A percentile compares a stretch with the other conserved stretches of the same genome.
These are phyloP conservation scores for Tulasnella sp. DNA, from an alignment of 768 basidiomycete genomes.

Conservation along the genomic window DNA sequence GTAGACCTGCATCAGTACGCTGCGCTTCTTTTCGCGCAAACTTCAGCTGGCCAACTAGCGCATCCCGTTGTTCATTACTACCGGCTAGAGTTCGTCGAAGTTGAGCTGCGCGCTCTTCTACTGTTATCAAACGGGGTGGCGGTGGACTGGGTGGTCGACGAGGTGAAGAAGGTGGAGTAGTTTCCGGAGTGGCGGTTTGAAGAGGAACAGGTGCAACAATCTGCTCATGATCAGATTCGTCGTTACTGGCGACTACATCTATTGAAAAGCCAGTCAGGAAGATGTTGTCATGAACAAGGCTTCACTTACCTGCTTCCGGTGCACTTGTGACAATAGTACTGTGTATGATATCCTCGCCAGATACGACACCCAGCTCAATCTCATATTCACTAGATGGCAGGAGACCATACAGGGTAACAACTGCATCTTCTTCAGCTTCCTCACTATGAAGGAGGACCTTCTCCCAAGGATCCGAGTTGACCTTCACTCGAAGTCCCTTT, in stretches of 20 bases:
- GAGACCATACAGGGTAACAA: conserved; percentile 82
- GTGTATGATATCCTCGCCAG: conserved; percentile 42
- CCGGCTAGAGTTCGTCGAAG: conserved; percentile 54
- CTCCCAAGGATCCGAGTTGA: conserved; percentile 69
- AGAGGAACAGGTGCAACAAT: not conserved
- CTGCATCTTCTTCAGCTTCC: conserved; percentile 71
- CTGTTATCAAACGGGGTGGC: conserved; percentile 32
- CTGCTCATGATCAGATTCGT: too few species aligned
- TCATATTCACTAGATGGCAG: conserved; percentile 85
- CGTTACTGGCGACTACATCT: too few species aligned
- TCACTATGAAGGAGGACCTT: conserved; percentile 66
- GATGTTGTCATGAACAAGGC: too few species aligned
- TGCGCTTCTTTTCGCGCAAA: conserved; percentile 67
- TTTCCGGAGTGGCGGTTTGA: conserved; percentile 15
- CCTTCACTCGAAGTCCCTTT: conserved; percentile 63
- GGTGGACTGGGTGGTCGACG: conserved; percentile 18
- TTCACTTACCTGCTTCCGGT: not conserved
- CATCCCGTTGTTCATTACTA: conserved; percentile 52
- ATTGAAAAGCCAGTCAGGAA: too few species aligned
- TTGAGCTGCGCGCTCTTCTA: conserved; percentile 53
- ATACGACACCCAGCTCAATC: conserved; percentile 66
- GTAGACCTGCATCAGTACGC: conserved; percentile 66
- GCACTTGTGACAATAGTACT: conserved; percentile 11
- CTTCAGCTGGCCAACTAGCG: conserved; percentile 58
- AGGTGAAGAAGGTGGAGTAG: conserved; percentile 10